Conservation (phyloP, 768 basidiomycete genomes). For the Trametes cinnabarina region DNA sequence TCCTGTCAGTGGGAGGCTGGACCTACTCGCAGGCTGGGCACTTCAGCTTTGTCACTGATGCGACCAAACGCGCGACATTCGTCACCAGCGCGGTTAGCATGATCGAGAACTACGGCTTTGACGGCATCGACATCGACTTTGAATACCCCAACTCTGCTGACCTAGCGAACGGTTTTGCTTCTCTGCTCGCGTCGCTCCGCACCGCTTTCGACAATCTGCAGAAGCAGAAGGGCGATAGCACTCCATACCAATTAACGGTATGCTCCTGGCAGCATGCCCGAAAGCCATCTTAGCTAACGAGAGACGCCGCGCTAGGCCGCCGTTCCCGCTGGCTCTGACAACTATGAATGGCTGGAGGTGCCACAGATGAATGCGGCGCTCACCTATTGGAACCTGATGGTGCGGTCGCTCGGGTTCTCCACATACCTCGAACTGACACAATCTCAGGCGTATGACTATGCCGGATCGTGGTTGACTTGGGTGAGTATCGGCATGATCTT, state of each 20-base stretch:
- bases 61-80: slow-evolving; percentile 54
- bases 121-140: slow-evolving; percentile 79
- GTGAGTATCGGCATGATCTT: not conserved
- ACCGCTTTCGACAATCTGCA: slow-evolving; percentile 60
- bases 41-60: slow-evolving; percentile 60
- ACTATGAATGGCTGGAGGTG: slow-evolving; percentile 58
- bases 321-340: slow-evolving; percentile 58
- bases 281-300: not conserved
- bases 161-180: slow-evolving; percentile 66
- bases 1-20: slow-evolving; percentile 60
- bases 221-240: slow-evolving; percentile 55
- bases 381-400: slow-evolving; percentile 84
- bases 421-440: not conserved
- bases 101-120: slow-evolving; percentile 75
- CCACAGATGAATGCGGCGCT: slow-evolving; percentile 64
- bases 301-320: slow-evolving; percentile 39
- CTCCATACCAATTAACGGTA: slow-evolving; percentile 57
- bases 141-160: slow-evolving; percentile 64
- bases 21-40: slow-evolving; percentile 73
- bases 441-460: slow-evolving; percentile 66
- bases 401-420: slow-evolving; percentile 17
- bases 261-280: not conserved
- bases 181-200: slow-evolving; percentile 61
- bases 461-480: slow-evolving; percentile 66
- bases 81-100: slow-evolving; percentile 59